Evolutionary conservation across 2,329 filamentous ascomycete species (phyloP), one percentile per base, ranked within the genome.

Genomic region (Blumeriella jaapii): DNA sequence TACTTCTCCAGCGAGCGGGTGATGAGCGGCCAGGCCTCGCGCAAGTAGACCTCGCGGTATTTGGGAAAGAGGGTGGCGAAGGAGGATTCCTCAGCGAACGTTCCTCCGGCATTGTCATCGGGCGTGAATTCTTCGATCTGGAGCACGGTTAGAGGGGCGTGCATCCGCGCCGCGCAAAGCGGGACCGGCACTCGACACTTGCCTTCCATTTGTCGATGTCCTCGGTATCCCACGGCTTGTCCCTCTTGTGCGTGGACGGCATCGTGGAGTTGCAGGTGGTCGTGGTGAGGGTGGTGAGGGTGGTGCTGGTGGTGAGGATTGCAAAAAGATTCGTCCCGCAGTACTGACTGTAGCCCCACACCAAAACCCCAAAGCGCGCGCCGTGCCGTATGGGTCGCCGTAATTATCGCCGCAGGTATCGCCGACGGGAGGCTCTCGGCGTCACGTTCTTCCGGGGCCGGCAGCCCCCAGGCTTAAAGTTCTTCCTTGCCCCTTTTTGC

Each of bases 171-270:
- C 3, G 4, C 12, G 22, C 14, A 15, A 14, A 18, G 28, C 13
- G 27, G 23, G 18, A n/a, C 22, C 19, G 7, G 15, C 19, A 15
- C 36, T 9, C 12, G 26, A 18, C 9, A 2, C 31, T 34, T 42
- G 78, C 77, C 68, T 86, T 89, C 86, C 86, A 96, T 60, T 95
- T 93, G 63, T 96, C 89, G 46, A 96, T 84, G 54, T 95, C 91
- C 44, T 93, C 87, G 38, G 87, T 93, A 54, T 95, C 87, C 87
- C 87, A 93, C 36, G 85, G 82, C 60, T 94, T 94, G 3, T 93
- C 84, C 49, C 74, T 80, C 44, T 94, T 82, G 62, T 94, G 76
- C 47, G 81, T 93, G 18, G 84, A 91, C 44, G 86, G 85, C 86
- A 94, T 86, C 26, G 49, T 55, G 46, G 23, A 31, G n/a, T n/a